Conservation (phyloP, 495 filamentous ascomycete genomes). For the Penicillium manginii region DNA sequence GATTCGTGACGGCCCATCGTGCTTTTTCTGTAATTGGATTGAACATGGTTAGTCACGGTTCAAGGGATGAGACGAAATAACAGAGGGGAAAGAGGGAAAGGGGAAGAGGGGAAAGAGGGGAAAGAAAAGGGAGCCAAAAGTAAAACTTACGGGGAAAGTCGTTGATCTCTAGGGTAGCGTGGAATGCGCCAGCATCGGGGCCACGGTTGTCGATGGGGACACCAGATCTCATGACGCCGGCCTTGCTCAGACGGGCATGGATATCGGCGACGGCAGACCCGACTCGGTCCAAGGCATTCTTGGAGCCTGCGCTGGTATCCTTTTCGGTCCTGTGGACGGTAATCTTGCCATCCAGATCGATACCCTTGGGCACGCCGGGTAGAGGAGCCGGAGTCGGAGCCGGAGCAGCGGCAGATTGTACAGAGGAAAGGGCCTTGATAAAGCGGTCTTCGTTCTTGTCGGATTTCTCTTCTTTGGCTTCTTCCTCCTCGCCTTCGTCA, state of each 20-base stretch:
- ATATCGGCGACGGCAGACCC: slow-evolving; percentile 84
- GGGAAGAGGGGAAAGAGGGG: no score
- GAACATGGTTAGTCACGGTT: slow-evolving; percentile 26
- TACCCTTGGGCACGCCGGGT: slow-evolving; percentile 62
- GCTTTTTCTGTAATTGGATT: slow-evolving; percentile 72
- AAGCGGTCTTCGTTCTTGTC: slow-evolving; percentile 62
- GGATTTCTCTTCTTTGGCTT: slow-evolving; percentile 71
- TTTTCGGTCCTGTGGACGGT: slow-evolving; percentile 77
- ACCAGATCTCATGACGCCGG: slow-evolving; percentile 82
- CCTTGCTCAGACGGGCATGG: slow-evolving; percentile 81
- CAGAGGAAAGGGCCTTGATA: slow-evolving; percentile 65
- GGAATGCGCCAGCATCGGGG: slow-evolving; percentile 95
- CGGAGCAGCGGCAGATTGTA: slow-evolving; percentile 58
- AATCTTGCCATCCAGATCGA: slow-evolving; percentile 74
- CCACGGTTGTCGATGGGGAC: slow-evolving; percentile 99
- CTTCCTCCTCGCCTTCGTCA: slow-evolving; percentile 84
- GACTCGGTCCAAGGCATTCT: slow-evolving; percentile 83
- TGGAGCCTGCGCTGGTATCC: slow-evolving; percentile 49
- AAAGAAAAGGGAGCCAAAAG: slow-evolving; percentile 11
- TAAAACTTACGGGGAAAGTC: slow-evolving; percentile 83
- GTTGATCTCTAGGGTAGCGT: slow-evolving; percentile 98
- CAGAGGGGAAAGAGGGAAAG: background rate
- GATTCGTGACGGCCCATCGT: slow-evolving; percentile 97
- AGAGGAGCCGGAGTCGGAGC: slow-evolving; percentile 47
- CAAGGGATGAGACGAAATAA: background rate